These are phyloP conservation scores for Geosmithia flava DNA, from an alignment of 2,329 filamentous ascomycete genomes.

Conservation along the genomic window DNA sequence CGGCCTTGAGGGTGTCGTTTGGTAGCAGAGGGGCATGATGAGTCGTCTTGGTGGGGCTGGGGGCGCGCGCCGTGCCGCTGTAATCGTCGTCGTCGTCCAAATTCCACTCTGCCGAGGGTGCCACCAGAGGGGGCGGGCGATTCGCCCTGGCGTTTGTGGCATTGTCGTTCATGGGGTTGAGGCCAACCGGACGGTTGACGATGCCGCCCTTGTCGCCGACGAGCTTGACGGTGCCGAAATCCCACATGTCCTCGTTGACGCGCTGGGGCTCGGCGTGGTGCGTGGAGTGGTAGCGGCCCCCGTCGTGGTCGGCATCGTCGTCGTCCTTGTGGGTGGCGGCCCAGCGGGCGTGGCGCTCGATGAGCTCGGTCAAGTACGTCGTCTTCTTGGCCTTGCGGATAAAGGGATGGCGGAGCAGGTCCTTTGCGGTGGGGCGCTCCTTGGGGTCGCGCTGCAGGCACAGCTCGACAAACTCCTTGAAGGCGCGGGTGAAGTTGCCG, in stretches of 20 bases:
- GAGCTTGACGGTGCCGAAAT: slow-evolving; percentile 90
- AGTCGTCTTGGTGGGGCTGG: slow-evolving; percentile 37
- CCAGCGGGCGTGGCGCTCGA: slow-evolving; percentile 84
- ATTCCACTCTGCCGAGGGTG: slow-evolving; percentile 5
- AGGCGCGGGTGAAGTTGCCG: slow-evolving; percentile 68
- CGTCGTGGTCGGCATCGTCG: slow-evolving; percentile 37
- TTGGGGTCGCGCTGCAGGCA: slow-evolving; percentile 83
- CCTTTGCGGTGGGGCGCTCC: slow-evolving; percentile 75
- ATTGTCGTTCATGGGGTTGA: slow-evolving; percentile 66
- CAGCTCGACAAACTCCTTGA: slow-evolving; percentile 74
- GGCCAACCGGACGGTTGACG: slow-evolving; percentile 37
- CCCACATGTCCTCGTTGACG: slow-evolving; percentile 82
- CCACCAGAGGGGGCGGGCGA: slow-evolving; percentile 27
- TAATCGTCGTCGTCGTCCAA: slow-evolving; percentile 34
- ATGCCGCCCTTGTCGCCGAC: slow-evolving; percentile 53
- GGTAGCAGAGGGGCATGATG: slow-evolving; percentile 27
- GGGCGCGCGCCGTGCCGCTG: slow-evolving; percentile 36
- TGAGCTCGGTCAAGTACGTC: slow-evolving; percentile 90
- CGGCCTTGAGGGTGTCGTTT: slow-evolving; percentile 44
- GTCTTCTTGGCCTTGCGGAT: slow-evolving; percentile 88
- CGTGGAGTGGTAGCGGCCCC: not conserved
- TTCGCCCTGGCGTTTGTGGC: slow-evolving; percentile 59
- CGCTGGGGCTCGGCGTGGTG: slow-evolving; percentile 37
- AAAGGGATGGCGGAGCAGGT: slow-evolving; percentile 82
- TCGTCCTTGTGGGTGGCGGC: slow-evolving; percentile 66